Evolutionary conservation across 2,329 filamentous ascomycete genomes (phyloP).

Genomic region (Torrubiellomyces zombiae): DNA sequence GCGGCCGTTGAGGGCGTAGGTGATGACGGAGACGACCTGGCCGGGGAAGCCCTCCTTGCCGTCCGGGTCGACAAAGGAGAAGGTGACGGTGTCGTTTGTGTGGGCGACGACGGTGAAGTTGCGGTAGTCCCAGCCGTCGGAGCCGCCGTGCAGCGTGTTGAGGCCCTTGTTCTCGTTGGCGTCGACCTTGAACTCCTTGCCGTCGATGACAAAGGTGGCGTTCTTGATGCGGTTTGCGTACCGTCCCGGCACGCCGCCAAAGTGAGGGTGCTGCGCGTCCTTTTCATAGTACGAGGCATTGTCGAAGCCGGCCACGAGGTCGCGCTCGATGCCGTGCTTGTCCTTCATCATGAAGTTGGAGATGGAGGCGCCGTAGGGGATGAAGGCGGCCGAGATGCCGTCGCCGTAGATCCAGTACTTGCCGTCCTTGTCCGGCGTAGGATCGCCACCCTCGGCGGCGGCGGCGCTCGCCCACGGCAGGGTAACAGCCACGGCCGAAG

Average conservation of each 20-base stretch:
- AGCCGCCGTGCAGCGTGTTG: conserved; percentile 53
- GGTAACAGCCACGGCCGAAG: conserved; percentile 6
- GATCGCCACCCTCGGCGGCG: conserved; percentile 3
- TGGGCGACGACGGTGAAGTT: conserved; percentile 64
- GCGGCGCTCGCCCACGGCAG: conserved; percentile 6
- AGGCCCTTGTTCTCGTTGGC: conserved; percentile 48
- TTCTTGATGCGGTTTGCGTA: conserved; percentile 75
- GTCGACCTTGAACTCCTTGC: conserved; percentile 37
- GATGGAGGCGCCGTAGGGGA: conserved; percentile 59
- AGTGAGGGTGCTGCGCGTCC: conserved; percentile 51
- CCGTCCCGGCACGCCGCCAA: conserved; percentile 55
- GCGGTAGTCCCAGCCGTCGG: conserved; percentile 59
- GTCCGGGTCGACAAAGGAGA: conserved; percentile 55
- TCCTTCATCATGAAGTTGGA: conserved; percentile 56
- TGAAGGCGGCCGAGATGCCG: conserved; percentile 51
- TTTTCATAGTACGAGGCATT: conserved; percentile 54
- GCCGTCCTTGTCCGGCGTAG: conserved; percentile 36
- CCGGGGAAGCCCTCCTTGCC: conserved; percentile 66
- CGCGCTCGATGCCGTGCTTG: conserved; percentile 48
- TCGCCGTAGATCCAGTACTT: conserved; percentile 58
- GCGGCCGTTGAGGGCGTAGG: conserved; percentile 50
- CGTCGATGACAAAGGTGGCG: conserved; percentile 53
- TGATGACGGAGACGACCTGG: conserved; percentile 57
- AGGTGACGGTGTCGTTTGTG: conserved; percentile 52
- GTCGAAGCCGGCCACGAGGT: conserved; percentile 60